phyloP scores from a whole-genome alignment of 768 basidiomycete genomes.

The Termitomyces eurrhizus region DNA sequence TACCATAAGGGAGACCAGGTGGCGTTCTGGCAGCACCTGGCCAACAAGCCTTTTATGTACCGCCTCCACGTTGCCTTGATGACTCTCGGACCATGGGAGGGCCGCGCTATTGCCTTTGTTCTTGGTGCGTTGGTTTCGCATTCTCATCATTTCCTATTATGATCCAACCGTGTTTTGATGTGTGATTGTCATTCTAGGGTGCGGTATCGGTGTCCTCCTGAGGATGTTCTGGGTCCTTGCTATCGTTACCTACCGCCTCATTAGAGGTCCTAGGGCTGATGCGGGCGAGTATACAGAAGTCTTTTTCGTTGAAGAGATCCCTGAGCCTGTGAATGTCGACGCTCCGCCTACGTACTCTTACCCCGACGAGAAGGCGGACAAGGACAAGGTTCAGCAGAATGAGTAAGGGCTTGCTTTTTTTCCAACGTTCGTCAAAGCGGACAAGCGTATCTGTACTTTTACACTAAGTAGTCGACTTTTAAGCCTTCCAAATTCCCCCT shows the following conservation, averaged over 20 bases:
- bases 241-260: slow-evolving; percentile 55
- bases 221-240: slow-evolving; percentile 77
- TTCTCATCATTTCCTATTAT: not conserved
- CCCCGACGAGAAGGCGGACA: slow-evolving; percentile 44
- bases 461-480: not conserved
- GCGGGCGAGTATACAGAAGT: slow-evolving; percentile 41
- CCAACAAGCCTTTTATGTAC: slow-evolving; percentile 41
- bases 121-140: slow-evolving; percentile 43
- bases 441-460: not conserved
- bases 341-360: slow-evolving; percentile 55
- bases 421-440: not conserved
- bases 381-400: slow-evolving; percentile 14
- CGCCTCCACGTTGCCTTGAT: slow-evolving; percentile 66
- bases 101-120: slow-evolving; percentile 78
- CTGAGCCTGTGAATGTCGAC: slow-evolving; percentile 37
- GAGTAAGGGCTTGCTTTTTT: not conserved
- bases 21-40: slow-evolving; percentile 24
- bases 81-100: slow-evolving; percentile 79
- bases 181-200: slow-evolving; percentile 41
- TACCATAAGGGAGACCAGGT: slow-evolving; percentile 20
- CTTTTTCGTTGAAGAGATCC: slow-evolving; percentile 37
- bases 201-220: slow-evolving; percentile 77
- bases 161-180: not conserved
- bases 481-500: not conserved
- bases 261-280: slow-evolving; percentile 42